Evolutionary conservation across 164 flowering plant genomes (phyloP).

Genomic region (Stephania japonica): DNA sequence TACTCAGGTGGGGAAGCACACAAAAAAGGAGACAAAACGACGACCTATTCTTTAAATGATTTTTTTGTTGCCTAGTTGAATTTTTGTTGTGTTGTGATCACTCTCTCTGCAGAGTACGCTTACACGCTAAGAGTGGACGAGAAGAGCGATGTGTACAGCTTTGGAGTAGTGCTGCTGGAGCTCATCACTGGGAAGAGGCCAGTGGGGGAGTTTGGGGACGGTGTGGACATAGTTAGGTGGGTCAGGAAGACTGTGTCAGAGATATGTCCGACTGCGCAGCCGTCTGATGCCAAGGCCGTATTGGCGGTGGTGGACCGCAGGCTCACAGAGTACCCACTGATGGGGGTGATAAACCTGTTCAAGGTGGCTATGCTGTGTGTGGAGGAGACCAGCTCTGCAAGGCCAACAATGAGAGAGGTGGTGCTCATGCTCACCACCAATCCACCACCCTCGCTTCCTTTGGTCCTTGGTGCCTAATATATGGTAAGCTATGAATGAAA

Average conservation of each 20-base stretch:
- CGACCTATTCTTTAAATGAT: neutral
- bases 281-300: slow-evolving; percentile 49
- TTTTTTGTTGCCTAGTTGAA: neutral
- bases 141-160: slow-evolving; percentile 96
- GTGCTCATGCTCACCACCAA: slow-evolving; percentile 76
- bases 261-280: slow-evolving; percentile 26
- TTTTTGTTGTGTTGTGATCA: neutral
- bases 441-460: slow-evolving; percentile 34
- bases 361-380: slow-evolving; percentile 88
- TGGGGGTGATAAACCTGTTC: slow-evolving; percentile 56
- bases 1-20: neutral
- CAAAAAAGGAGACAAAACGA: neutral
- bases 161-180: slow-evolving; percentile 87
- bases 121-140: slow-evolving; percentile 87
- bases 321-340: slow-evolving; percentile 50
- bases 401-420: slow-evolving; percentile 94
- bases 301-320: slow-evolving; percentile 63
- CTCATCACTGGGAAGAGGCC: slow-evolving; percentile 79
- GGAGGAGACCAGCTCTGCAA: slow-evolving; percentile 51
- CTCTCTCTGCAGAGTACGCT: slow-evolving; percentile 60
- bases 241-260: slow-evolving; percentile 56
- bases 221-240: slow-evolving; percentile 92
- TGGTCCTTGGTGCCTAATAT: neutral
- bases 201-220: slow-evolving; percentile 90
- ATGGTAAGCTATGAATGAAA: neutral